Conservation (phyloP, 768 basidiomycete genomes). For the Cystoderma amianthinum region DNA sequence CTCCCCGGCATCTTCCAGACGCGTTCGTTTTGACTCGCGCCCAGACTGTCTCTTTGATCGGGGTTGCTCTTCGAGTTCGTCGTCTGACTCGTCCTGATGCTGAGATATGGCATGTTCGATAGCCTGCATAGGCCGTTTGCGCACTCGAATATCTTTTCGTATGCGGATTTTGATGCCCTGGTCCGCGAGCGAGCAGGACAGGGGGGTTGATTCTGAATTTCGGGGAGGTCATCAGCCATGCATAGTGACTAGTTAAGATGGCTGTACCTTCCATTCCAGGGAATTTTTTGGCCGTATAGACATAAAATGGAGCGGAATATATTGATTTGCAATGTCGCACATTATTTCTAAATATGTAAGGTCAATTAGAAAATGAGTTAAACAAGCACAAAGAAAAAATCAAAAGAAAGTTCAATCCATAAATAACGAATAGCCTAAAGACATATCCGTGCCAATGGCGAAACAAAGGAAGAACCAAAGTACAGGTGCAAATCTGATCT, state of each 20-base stretch:
- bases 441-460: too few species aligned
- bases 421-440: too few species aligned
- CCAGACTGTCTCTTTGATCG: constrained; percentile 7
- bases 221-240: background rate
- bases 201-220: constrained; percentile 73
- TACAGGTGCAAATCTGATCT: too few species aligned
- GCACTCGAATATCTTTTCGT: constrained; percentile 82
- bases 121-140: constrained; percentile 55
- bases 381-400: too few species aligned
- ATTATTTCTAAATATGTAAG: too few species aligned
- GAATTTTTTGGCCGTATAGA: constrained; percentile 95
- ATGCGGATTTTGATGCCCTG: constrained; percentile 96
- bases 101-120: constrained; percentile 24
- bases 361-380: too few species aligned
- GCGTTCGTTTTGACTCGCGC: constrained; percentile 27
- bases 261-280: constrained; percentile 88
- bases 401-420: too few species aligned
- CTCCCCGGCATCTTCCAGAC: constrained; percentile 25
- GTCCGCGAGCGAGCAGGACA: constrained; percentile 89
- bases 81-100: constrained; percentile 15
- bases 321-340: constrained; percentile 90
- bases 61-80: constrained; percentile 14
- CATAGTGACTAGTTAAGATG: background rate
- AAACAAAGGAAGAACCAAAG: too few species aligned
- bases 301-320: constrained; percentile 85